Evolutionary conservation across 23 red algal genomes (phyloP), one percentile per base, ranked within the genome.

Genomic region (Gracilaria caudata): DNA sequence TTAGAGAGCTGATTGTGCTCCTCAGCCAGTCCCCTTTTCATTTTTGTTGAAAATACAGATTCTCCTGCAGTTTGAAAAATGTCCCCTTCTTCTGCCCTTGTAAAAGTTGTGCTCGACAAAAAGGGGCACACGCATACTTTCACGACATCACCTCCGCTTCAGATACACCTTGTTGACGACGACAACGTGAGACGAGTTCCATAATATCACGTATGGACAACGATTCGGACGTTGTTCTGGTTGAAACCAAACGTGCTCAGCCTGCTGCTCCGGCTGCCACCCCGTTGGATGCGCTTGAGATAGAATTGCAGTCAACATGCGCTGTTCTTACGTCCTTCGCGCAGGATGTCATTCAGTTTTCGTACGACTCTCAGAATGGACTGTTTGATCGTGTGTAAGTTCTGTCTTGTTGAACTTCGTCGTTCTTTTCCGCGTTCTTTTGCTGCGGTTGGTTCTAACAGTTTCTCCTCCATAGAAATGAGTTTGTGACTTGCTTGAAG

Each of bases 401-500:
- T 53, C 13, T 17, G 7, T 53, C 5, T 53, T 7, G 13, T 16
- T 17, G 8, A 17, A 17, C 13, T 2, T 53, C 14, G 49, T 53
- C 49, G 49, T 16, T 17, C 12, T 17, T 53, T 53, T 17, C 49
- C 8, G 14, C 19, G 49, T 53, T 53, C 14, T 53, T 45, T 45
- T 45, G 4, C 11, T 4, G 14, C 1, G 49, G 12, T 8, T 17
- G 13, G 49, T 53, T 53, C 49, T 53, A 9, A 53, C 49, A 2
- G 5, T 16, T 53, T 53, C 14, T 17, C 13, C 19, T 53, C 19
- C 49, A 53, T 53, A 53, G 49, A 37, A 92, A 92, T 49, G 77
- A 92, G 21, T 83, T 92, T 82, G 89, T 92, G 19, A 59, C 16
- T 14, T 78, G 80, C 49, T 41, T 92, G 43, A 63, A 78, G 7